A percentile compares a stretch with the other conserved stretches of the same genome.
phyloP scores from a whole-genome alignment of 805 yeast genomes.

The Wickerhamomyces tratensis region DNA sequence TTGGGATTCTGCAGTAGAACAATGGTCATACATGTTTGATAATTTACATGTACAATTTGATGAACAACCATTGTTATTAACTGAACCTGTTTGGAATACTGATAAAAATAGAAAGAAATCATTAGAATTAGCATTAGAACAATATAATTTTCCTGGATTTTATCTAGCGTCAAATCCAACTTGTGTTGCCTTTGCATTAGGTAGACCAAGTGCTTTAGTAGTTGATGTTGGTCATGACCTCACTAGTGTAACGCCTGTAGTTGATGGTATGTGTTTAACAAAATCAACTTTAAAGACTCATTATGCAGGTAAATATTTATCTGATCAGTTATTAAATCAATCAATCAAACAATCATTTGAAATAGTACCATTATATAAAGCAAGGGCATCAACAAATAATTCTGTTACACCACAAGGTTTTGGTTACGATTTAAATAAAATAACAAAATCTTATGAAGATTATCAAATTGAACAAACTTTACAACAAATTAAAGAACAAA shows the following conservation, averaged over 20 bases:
- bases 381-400: conserved; percentile 24
- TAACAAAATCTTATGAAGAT: conserved; percentile 36
- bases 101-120: conserved; percentile 56
- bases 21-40: conserved; percentile 55
- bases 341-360: conserved; percentile 25
- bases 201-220: conserved; percentile 77
- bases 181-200: conserved; percentile 80
- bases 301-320: conserved; percentile 63
- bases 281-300: conserved; percentile 63
- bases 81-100: conserved; percentile 85
- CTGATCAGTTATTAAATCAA: conserved; percentile 38
- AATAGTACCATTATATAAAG: conserved; percentile 37
- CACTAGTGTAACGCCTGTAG: conserved; percentile 69
- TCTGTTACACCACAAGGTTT: conserved; percentile 24
- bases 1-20: conserved; percentile 80
- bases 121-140: conserved; percentile 63
- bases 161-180: conserved; percentile 79
- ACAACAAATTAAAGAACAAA: conserved; percentile 70
- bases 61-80: conserved; percentile 70
- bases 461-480: conserved; percentile 46
- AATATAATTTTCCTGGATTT: conserved; percentile 66
- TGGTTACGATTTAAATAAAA: conserved; percentile 11
- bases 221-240: conserved; percentile 82
- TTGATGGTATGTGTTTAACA: conserved; percentile 70
- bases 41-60: conserved; percentile 40